A percentile compares a stretch with the other conserved stretches of the same genome.
Evolutionary conservation across 2,329 filamentous ascomycete species (phyloP).

Genomic region (Xylaria digitata): DNA sequence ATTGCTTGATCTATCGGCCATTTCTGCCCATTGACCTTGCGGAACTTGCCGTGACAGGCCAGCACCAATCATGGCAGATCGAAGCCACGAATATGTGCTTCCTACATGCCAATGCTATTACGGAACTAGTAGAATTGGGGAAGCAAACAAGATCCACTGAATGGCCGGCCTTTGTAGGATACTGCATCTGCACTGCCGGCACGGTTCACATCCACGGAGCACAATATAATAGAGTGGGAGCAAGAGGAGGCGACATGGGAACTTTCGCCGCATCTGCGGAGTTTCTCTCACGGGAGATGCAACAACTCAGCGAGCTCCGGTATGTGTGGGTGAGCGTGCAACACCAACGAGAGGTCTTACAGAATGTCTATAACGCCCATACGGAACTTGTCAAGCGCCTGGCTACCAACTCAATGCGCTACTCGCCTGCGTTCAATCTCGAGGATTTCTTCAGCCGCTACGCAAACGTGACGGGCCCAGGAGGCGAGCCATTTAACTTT

Average conservation of each 20-base stretch:
- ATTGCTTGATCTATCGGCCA: conserved; percentile 87
- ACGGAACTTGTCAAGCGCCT: conserved; percentile 80
- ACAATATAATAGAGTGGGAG: conserved; percentile 73
- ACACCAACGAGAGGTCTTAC: conserved; percentile 82
- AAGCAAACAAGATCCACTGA: conserved; percentile 79
- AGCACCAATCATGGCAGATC: conserved; percentile 93
- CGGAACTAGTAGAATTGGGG: conserved; percentile 83
- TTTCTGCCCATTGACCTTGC: conserved; percentile 87
- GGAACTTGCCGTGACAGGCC: conserved; percentile 81
- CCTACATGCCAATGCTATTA: conserved; percentile 86
- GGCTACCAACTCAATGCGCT: conserved; percentile 74
- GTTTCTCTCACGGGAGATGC: conserved; percentile 81
- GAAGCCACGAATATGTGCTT: conserved; percentile 90
- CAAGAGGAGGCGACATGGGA: conserved; percentile 63
- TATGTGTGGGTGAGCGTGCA: conserved; percentile 82
- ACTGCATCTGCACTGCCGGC: conserved; percentile 86
- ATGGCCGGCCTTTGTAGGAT: conserved; percentile 88
- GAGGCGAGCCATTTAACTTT: conserved; percentile 71
- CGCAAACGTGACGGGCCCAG: conserved; percentile 64
- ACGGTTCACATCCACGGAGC: conserved; percentile 90
- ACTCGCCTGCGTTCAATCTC: conserved; percentile 82
- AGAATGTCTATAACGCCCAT: conserved; percentile 82
- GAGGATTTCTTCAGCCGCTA: conserved; percentile 92
- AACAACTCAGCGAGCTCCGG: conserved; percentile 79
- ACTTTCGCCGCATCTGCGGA: conserved; percentile 73